Base-by-base conservation (phyloP, 2,329 filamentous ascomycete species). In the Thielaviopsis ethacetica region DNA sequence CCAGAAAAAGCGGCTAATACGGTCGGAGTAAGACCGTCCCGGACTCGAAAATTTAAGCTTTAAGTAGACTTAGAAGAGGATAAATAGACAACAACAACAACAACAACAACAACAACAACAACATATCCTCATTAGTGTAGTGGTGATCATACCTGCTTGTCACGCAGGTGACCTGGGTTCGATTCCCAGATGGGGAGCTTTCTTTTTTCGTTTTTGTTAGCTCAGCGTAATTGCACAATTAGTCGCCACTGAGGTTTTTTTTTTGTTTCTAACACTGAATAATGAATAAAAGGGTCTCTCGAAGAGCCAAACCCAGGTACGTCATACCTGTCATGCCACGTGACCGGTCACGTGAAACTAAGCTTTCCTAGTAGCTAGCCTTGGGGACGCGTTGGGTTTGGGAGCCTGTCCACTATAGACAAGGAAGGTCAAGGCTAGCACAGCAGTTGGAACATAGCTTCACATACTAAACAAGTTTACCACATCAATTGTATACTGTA, bases 141-240 rank as follows among this genome's bases (percentile, higher is more conserved):
- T 55, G 53, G 53, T 57, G 54, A 57, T 57, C 54, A 57, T 57
- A 57, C 54, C 54, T 57, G 54, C 54, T 57, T 57, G 54, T 57
- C 54, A 57, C 54, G 54, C 54, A 57, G 54, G 54, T 57, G 54
- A 57, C 54, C 54, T 57, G 54, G 54, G 54, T 57, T 57, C 54
- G 54, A 57, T 57, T 57, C 54, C 54, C 54, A 57, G 54, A 50
- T 57, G 54, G 54, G 54, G 54, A 57, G 54, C 0, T 30, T 56
- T 21, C 47, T 56, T 47, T 26, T 26, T 10, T 4, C n/a, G 24
- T 49, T 56, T 56, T 10, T 19, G 4, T 15, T 15, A 3, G 30
- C 10, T 9, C 30, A 34, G 10, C 5, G 10, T 10, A 34, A 12
- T 6, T 4, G 7, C 5, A 34, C 30, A n/a, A n/a, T n/a, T n/a